These are phyloP conservation scores for Argentina anserina DNA, from an alignment of 306 rosid genomes.

Conservation along the genomic window DNA sequence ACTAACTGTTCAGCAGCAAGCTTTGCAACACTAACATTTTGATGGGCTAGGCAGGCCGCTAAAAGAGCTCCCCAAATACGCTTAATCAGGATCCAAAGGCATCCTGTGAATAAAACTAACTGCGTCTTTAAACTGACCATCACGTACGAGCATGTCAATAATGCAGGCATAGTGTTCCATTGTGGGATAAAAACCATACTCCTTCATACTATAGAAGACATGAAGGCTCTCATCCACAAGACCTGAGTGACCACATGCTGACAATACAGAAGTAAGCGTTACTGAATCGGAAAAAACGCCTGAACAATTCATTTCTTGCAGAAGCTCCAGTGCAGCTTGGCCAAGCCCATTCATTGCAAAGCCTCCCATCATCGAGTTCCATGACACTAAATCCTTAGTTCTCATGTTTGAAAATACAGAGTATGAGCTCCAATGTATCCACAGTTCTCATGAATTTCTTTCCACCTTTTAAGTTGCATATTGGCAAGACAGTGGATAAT, in stretches of 20 bases:
- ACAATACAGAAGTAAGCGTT: slow-evolving; percentile 45
- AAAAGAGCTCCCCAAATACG: slow-evolving; percentile 52
- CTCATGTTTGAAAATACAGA: slow-evolving; percentile 40
- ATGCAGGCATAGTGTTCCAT: slow-evolving; percentile 45
- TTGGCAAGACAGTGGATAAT: slow-evolving; percentile 38
- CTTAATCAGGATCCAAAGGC: slow-evolving; percentile 39
- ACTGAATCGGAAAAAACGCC: slow-evolving; percentile 31
- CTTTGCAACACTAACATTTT: slow-evolving; percentile 37
- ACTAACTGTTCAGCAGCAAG: slow-evolving; percentile 43
- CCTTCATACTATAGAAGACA: slow-evolving; percentile 40
- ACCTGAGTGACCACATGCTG: slow-evolving; percentile 55
- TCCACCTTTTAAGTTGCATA: slow-evolving; percentile 39
- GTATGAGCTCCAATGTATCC: slow-evolving; percentile 40
- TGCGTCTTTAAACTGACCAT: slow-evolving; percentile 46
- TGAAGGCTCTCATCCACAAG: slow-evolving; percentile 44
- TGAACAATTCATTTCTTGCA: slow-evolving; percentile 36
- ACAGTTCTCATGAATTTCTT: slow-evolving; percentile 37
- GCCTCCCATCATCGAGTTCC: slow-evolving; percentile 52
- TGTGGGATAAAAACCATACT: slow-evolving; percentile 33
- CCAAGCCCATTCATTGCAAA: slow-evolving; percentile 47
- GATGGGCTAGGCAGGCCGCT: slow-evolving; percentile 46
- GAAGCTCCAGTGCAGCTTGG: slow-evolving; percentile 34
- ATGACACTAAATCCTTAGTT: slow-evolving; percentile 36
- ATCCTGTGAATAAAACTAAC: slow-evolving; percentile 31
- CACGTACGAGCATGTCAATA: slow-evolving; percentile 44